These are phyloP conservation scores for Sporisorium graminicola DNA, from an alignment of 1,284 basidiomycete species.

Conservation along the genomic window DNA sequence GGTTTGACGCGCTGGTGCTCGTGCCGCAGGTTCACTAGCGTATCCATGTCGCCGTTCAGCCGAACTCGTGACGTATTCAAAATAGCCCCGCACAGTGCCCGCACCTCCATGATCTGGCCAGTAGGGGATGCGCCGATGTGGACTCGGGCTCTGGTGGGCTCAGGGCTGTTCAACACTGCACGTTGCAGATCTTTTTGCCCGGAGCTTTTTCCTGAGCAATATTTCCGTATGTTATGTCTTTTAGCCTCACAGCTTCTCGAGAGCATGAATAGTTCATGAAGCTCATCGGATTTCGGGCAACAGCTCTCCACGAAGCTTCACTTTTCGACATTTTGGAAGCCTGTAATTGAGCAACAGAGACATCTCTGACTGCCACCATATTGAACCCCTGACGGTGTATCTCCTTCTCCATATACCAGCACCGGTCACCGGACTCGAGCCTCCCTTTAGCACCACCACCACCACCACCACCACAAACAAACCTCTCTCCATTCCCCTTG, in stretches of 20 bases:
- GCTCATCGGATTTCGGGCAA: conserved; percentile 3
- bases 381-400: conserved; percentile 15
- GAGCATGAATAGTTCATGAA: background rate
- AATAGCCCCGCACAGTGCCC: conserved; percentile 17
- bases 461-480: no score
- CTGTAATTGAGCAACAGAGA: background rate
- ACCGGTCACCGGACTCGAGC: background rate
- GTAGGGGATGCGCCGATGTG: no score
- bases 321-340: background rate
- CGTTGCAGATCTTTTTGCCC: conserved; percentile 10
- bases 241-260: no score
- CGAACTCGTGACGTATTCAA: background rate
- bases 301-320: background rate
- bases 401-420: conserved; percentile 7
- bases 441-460: background rate
- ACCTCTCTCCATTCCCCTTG: background rate
- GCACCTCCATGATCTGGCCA: no score
- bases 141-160: background rate
- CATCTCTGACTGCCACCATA: background rate
- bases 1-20: conserved; percentile 11
- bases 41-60: background rate
- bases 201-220: background rate
- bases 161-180: conserved; percentile 3
- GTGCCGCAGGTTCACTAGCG: background rate
- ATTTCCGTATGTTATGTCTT: no score